phyloP scores from a whole-genome alignment of 176 grass and related monocot genomes.

The Aegilops umbellulata region DNA sequence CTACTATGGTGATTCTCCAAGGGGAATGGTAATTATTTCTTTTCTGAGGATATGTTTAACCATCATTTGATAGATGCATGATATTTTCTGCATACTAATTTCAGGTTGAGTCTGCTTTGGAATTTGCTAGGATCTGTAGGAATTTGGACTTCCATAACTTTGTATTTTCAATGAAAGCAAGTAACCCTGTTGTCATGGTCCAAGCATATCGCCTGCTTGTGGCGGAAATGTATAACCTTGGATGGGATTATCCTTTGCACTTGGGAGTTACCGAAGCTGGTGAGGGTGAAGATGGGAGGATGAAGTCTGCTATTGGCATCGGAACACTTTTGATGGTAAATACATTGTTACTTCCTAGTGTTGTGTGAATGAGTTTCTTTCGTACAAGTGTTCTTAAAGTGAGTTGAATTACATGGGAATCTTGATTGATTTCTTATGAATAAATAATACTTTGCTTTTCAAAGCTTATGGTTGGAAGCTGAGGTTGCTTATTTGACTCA shows the following conservation, averaged over 20 bases:
- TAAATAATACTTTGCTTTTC: slow-evolving; percentile 2
- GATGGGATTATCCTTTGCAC: slow-evolving; percentile 99
- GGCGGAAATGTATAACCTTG: slow-evolving; percentile 94
- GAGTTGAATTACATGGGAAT: slow-evolving; percentile 9
- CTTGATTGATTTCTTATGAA: background rate
- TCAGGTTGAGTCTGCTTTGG: slow-evolving; percentile 98
- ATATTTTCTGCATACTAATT: slow-evolving; percentile 36
- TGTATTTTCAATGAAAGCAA: slow-evolving; percentile 99
- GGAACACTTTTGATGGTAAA: slow-evolving; percentile 97
- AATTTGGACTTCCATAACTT: slow-evolving; percentile 96
- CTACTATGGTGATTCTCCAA: slow-evolving; percentile 98
- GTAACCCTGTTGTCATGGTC: slow-evolving; percentile 97
- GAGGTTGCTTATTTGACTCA: slow-evolving; percentile 12
- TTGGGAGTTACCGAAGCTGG: slow-evolving; percentile 98
- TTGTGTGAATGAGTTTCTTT: slow-evolving; percentile 20
- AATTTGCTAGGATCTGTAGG: slow-evolving; percentile 96
- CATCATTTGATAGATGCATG: background rate
- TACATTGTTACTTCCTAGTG: slow-evolving; percentile 19
- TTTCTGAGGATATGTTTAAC: slow-evolving; percentile 13
- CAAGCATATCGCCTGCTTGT: slow-evolving; percentile 96
- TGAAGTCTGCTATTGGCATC: slow-evolving; percentile 99
- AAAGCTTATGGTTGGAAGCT: slow-evolving; percentile 1
- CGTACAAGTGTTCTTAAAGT: background rate
- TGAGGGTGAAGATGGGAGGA: slow-evolving; percentile 97
- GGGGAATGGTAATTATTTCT: slow-evolving; percentile 83